Base-by-base conservation (phyloP, 345 rosid genomes). In the Populus deltoides region DNA sequence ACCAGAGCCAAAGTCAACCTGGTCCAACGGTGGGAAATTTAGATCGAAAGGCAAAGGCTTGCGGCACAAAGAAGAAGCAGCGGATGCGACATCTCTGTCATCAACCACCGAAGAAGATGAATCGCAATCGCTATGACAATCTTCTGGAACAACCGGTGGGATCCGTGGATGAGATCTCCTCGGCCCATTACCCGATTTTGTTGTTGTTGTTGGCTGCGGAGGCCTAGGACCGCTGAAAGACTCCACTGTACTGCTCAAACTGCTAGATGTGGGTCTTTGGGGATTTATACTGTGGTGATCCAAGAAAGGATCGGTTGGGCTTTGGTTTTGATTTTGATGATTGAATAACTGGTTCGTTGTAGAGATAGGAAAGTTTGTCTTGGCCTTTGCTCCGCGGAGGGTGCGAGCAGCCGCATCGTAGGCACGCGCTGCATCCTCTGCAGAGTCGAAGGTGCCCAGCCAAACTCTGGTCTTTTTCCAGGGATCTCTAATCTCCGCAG, bases 401-500 rank as follows among this genome's bases (percentile, higher is more conserved):
- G 67, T 80, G 47, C 90, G 87, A 22, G 98, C 98, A 38, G 99
- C 98, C 11, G 89, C 81, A 47, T 95, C 99, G 83, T 95, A 95
- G 31, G 99, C 98, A 16, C 88, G 88, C 3, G 99, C 99, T 0
- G 99, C 99, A 2, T 93, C 99, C 39, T 86, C 94, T 6, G 98
- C 98, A n/a, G 98, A 90, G 63, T 91, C 92, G 57, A 92, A 94
- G 33, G 98, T 94, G 20, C 98, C 99, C 7, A 95, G 90, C 99
- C 99, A 93, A 1, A 95, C 99, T 1, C 98, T 81, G 2, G 97
- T 84, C 73, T 93, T 95, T 73, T 92, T 95, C 83, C 85, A 75
- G 0, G 99, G 99, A 82, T 95, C 97, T 66, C 99, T 88, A 90
- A 95, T 95, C 92, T 95, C 99, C 0, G 99, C 98, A 0, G 98